Evolutionary conservation across 1,139 yeast species (phyloP), one percentile per base, ranked within the genome.

Genomic region (Tardiomyces depauwii): DNA sequence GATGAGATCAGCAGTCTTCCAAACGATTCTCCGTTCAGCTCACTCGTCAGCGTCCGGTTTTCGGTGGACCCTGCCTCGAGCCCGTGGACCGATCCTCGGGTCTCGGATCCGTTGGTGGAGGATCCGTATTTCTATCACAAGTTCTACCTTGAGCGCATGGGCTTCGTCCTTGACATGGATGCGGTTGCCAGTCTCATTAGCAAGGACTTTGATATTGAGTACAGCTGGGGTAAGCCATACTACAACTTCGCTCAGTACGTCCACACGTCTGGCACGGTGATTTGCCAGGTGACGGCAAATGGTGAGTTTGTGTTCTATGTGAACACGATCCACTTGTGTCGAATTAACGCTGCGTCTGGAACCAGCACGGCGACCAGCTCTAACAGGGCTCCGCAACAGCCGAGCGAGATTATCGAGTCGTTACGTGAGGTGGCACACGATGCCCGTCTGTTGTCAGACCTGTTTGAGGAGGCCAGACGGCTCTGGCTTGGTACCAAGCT

Each of bases 171-270:
- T 49, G 98, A 93, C 57, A 69, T 95, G 49, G 86, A 93, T 0
- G 80, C 95, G 2, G 60, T 65, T 2, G 50, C 57, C 9, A 55
- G 58, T 32, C 50, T 63, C 18, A 54, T 57, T 39, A 54, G 54
- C 23, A 52, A 53, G 1, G 62, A 59, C 27, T 70, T 78, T 51
- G 79, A 62, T 21, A 78, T 86, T 27, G 63, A 73, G 14, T 89
- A 88, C 62, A 85, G 95, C 38, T 91, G 97, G 97, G 97, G 97
- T 2, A 77, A 74, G 49, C 95, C 95, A 1, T 70, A 72, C 21
- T 89, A 85, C 66, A 78, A 81, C 54, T 83, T 77, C 60, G 87
- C 89, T 1, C 98, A 93, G 63, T 93, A 83, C 58, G 81, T 93
- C 47, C 98, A 93, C 63, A 75, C 72, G 52, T 79, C 95, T 0